These are phyloP conservation scores for Salix purpurea DNA, from an alignment of 345 rosid species.

Conservation along the genomic window DNA sequence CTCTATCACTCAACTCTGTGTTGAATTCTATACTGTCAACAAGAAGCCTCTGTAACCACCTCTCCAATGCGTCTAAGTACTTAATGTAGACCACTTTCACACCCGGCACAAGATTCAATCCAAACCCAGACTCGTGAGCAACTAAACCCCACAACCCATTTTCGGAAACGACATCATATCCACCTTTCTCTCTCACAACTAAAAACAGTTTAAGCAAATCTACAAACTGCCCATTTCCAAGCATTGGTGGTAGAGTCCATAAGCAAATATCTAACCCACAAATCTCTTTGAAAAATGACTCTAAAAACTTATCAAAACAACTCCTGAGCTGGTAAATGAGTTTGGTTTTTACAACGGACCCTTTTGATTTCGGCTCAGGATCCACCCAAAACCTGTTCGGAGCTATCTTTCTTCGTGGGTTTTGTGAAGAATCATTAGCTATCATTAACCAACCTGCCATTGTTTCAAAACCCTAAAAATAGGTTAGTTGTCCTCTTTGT, in stretches of 20 bases:
- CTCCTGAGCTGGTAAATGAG: not conserved
- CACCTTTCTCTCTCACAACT: slow-evolving; percentile 48
- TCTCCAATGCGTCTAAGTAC: slow-evolving; percentile 45
- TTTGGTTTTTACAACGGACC: not conserved
- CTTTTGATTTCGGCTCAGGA: slow-evolving; percentile 3
- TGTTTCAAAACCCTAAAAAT: slow-evolving; percentile 21
- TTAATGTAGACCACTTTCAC: slow-evolving; percentile 44
- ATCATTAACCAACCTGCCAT: slow-evolving; percentile 36
- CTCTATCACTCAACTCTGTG: slow-evolving; percentile 3
- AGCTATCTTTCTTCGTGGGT: not conserved
- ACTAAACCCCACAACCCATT: slow-evolving; percentile 47
- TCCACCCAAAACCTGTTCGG: slow-evolving; percentile 3
- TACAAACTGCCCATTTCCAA: slow-evolving; percentile 43
- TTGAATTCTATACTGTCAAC: not conserved
- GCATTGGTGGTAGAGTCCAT: slow-evolving; percentile 40
- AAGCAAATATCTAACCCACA: slow-evolving; percentile 9
- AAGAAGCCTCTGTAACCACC: slow-evolving; percentile 34
- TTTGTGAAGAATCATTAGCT: slow-evolving; percentile 7
- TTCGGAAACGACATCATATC: slow-evolving; percentile 36
- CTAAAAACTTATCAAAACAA: slow-evolving; percentile 5
- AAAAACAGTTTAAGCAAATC: slow-evolving; percentile 52
- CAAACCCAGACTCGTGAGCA: slow-evolving; percentile 49
- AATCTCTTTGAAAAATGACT: slow-evolving; percentile 1
- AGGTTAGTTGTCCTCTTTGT: not conserved
- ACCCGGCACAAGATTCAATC: slow-evolving; percentile 17